Evolutionary conservation across 345 rosid species (phyloP).

Genomic region (Populus deltoides): DNA sequence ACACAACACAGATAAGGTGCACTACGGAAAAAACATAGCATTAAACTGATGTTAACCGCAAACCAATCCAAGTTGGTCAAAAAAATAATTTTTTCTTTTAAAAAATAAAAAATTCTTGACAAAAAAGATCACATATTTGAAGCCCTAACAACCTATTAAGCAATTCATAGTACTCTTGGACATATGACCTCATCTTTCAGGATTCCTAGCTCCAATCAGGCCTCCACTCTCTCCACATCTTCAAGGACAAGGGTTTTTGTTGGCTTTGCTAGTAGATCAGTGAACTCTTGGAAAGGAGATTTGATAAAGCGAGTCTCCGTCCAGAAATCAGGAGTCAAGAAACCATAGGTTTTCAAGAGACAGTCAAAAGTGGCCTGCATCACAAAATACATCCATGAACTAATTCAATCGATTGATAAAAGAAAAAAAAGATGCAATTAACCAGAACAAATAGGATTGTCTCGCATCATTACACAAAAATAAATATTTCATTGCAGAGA

Average conservation of each 20-base stretch:
- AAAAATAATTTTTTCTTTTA: neutral
- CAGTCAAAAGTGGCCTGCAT: conserved; percentile 67
- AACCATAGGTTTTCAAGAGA: conserved; percentile 65
- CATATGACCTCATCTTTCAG: neutral
- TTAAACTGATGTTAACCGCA: neutral
- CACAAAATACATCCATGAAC: neutral
- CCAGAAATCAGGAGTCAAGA: conserved; percentile 79
- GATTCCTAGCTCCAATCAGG: conserved; percentile 5
- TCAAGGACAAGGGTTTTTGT: conserved; percentile 34
- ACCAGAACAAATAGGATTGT: neutral
- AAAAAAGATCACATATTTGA: neutral
- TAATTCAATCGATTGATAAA: neutral
- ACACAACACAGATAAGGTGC: neutral
- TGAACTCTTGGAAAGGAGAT: conserved; percentile 64
- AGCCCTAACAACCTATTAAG: neutral
- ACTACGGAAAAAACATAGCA: neutral
- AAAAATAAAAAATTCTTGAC: neutral
- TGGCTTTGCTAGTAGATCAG: conserved; percentile 48
- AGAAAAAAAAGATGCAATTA: neutral
- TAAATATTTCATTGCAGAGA: no score
- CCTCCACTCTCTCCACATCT: conserved; percentile 29
- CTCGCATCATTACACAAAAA: neutral
- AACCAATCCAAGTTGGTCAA: neutral
- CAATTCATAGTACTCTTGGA: neutral
- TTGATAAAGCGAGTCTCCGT: conserved; percentile 51